These are phyloP conservation scores for Tylopilus vinaceipallidus DNA, from an alignment of 768 basidiomycete species.

Conservation along the genomic window DNA sequence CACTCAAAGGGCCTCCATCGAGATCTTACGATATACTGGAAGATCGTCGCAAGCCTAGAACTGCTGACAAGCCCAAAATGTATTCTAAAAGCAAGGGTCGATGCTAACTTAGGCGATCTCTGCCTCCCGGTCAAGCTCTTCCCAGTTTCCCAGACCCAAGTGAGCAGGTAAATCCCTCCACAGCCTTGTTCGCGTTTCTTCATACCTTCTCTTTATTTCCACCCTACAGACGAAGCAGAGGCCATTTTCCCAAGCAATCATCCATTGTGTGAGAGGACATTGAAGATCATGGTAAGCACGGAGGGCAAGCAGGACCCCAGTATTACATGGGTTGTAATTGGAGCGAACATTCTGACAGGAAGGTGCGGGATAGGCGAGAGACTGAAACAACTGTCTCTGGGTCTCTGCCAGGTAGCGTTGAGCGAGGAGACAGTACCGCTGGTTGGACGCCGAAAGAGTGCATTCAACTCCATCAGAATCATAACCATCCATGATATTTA, in stretches of 20 bases:
- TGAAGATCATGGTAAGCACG: not conserved
- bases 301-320: not conserved
- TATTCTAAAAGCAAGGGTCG: too few species aligned
- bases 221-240: not conserved
- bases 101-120: too few species aligned
- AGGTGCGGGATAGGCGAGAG: not conserved
- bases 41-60: too few species aligned
- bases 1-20: too few species aligned
- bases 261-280: not conserved
- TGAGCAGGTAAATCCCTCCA: constrained; percentile 1
- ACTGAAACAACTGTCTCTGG: not conserved
- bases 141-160: constrained; percentile 6
- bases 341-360: not conserved
- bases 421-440: constrained; percentile 1
- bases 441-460: not conserved
- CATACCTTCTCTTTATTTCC: not conserved
- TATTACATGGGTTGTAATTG: not conserved
- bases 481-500: constrained; percentile 6
- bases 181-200: not conserved
- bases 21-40: too few species aligned
- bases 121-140: not conserved
- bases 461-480: not conserved
- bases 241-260: not conserved
- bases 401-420: not conserved
- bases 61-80: too few species aligned